Conservation (phyloP, 176 grass and related monocot species). For the Tillandsia fasciculata region DNA sequence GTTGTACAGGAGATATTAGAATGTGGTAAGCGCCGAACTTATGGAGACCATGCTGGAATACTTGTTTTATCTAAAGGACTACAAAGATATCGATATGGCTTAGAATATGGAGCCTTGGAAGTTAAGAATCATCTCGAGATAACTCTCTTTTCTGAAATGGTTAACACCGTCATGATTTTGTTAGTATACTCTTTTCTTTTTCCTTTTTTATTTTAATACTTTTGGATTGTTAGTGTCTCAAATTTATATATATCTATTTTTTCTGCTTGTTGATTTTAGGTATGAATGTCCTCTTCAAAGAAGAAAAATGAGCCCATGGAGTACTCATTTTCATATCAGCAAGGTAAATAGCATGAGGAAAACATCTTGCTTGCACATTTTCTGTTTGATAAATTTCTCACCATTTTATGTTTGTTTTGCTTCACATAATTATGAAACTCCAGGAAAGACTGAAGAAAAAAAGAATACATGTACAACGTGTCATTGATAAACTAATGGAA, state of each 20-base stretch:
- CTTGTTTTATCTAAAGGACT: slow-evolving; percentile 60
- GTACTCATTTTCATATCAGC: slow-evolving; percentile 81
- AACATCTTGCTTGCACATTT: no score
- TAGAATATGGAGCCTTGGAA: slow-evolving; percentile 73
- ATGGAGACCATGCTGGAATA: slow-evolving; percentile 34
- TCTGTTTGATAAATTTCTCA: background rate
- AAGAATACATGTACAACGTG: slow-evolving; percentile 34
- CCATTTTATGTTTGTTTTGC: slow-evolving; percentile 10
- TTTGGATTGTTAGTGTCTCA: background rate
- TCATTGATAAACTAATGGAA: slow-evolving; percentile 41
- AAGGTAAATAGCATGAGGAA: slow-evolving; percentile 26
- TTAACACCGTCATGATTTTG: slow-evolving; percentile 62
- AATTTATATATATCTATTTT: background rate
- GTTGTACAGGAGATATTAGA: slow-evolving; percentile 63
- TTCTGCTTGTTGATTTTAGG: slow-evolving; percentile 24
- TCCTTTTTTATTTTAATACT: slow-evolving; percentile 9
- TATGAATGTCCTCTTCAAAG: slow-evolving; percentile 28
- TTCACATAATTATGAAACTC: slow-evolving; percentile 15
- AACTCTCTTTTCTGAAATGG: slow-evolving; percentile 72
- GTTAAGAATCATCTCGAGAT: slow-evolving; percentile 77
- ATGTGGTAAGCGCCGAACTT: slow-evolving; percentile 54
- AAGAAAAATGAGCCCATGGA: slow-evolving; percentile 51
- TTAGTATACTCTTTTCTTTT: slow-evolving; percentile 31
- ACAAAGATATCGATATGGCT: slow-evolving; percentile 68
- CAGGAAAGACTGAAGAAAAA: slow-evolving; percentile 69